phyloP scores from a whole-genome alignment of 2,329 filamentous ascomycete genomes.

The Monascus ruber region DNA sequence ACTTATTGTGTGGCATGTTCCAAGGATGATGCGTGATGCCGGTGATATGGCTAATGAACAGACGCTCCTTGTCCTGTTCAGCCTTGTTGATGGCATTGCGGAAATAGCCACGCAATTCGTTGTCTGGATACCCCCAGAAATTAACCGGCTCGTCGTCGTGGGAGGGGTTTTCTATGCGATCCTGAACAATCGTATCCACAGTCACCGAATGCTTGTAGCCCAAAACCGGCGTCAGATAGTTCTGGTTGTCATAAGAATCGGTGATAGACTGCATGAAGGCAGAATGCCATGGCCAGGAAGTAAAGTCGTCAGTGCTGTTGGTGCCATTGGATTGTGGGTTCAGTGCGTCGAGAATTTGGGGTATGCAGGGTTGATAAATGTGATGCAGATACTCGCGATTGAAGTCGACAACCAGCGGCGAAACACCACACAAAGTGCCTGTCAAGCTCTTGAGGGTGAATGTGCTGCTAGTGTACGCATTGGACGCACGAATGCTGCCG shows the following conservation, averaged over 20 bases:
- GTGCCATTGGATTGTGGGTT: conserved; percentile 8
- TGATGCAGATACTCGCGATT: conserved; percentile 30
- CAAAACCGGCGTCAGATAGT: conserved; percentile 12
- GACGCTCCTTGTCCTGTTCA: conserved; percentile 14
- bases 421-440: conserved; percentile 30
- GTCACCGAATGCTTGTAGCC: conserved; percentile 14
- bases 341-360: conserved; percentile 18
- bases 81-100: conserved; percentile 15
- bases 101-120: conserved; percentile 13
- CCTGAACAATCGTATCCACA: conserved; percentile 10
- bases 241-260: conserved; percentile 16
- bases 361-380: conserved; percentile 34
- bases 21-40: conserved; percentile 18
- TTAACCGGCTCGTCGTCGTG: conserved; percentile 11
- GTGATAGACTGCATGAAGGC: conserved; percentile 20
- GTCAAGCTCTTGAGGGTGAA: conserved; percentile 35
- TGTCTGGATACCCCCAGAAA: conserved; percentile 14
- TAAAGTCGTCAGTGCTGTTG: conserved; percentile 10
- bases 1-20: conserved; percentile 11
- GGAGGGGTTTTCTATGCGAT: conserved; percentile 8
- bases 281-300: conserved; percentile 16
- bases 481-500: conserved; percentile 31
- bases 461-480: conserved; percentile 31
- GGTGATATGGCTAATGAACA: conserved; percentile 18
- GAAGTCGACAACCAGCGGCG: conserved; percentile 31